Base-by-base conservation (phyloP, 371 early-diverging fungal genomes). In the Neoconidiobolus thromboides region DNA sequence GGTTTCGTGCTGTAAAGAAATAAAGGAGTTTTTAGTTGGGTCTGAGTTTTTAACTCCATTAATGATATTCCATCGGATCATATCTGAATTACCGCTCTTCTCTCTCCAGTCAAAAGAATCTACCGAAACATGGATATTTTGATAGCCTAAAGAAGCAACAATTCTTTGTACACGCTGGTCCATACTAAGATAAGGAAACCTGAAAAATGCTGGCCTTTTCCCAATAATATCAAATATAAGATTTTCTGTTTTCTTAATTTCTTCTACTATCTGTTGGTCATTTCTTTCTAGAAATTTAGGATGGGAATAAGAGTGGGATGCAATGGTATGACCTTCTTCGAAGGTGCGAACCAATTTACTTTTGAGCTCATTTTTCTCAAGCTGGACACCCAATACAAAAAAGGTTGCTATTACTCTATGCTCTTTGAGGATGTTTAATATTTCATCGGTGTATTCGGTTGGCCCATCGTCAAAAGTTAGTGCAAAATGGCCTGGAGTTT, bases 361-460 rank as follows among this genome's bases (percentile, higher is more conserved):
- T 12, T 12, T 5, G 37, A n/a, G 47, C 3, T 10, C 4, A 2
- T 55, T 43, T n/a, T 61, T 47, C 12, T 40, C 14, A 3, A 55
- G 43, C 36, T 47, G 39, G 14, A 41, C 40, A 5, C 84, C 86
- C 65, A 79, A 76, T 5, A 83, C 66, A 64, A 83, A 87, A 64
- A 84, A 84, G 0, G 86, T 85, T 1, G 73, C 83, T 58, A 76
- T 81, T 50, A 75, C 65, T n/a, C 71, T 58, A 14, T 66, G 43
- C 2, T 60, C 44, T 36, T 71, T 70, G 38, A 84, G 63, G 14
- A 65, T 61, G 43, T 76, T 73, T 6, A 87, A 61, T 0, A 84
- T 6, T 26, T 48, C 36, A 10, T 12, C 26, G 14, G 57, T 26
- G 43, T 46, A 56, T 9, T 40, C 26, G 9, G 12, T 26, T 43